Conservation (phyloP, 352 stramenopile genomes). For the Blastocystis sp. region DNA sequence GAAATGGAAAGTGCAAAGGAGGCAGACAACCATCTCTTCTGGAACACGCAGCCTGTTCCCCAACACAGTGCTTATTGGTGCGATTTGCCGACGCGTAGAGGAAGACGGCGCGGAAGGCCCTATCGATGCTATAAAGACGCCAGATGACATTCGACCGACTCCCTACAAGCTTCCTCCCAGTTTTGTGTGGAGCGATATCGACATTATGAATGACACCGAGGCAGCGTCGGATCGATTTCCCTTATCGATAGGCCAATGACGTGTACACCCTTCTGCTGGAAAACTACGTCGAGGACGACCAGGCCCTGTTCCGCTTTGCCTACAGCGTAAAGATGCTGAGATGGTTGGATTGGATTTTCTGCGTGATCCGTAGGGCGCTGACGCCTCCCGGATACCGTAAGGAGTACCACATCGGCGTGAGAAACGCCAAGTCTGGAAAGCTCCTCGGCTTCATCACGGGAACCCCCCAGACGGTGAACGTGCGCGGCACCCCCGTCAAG, state of each 20-base stretch:
- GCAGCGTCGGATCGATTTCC: background rate
- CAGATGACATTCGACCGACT: slow-evolving; percentile 83
- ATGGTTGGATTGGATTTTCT: slow-evolving; percentile 73
- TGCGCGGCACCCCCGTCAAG: slow-evolving; percentile 72
- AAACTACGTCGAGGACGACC: slow-evolving; percentile 99
- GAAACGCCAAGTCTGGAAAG: slow-evolving; percentile 83
- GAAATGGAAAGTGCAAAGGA: slow-evolving; percentile 3
- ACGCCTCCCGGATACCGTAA: slow-evolving; percentile 86
- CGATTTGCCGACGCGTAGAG: slow-evolving; percentile 54
- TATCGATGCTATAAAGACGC: slow-evolving; percentile 87
- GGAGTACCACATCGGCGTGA: slow-evolving; percentile 91
- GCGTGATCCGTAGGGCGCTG: slow-evolving; percentile 79
- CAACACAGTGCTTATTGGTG: slow-evolving; percentile 27
- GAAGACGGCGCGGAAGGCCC: slow-evolving; percentile 78
- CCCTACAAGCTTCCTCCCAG: slow-evolving; percentile 91
- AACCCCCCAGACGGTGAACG: slow-evolving; percentile 81
- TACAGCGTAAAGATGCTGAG: slow-evolving; percentile 82
- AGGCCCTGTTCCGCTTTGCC: slow-evolving; percentile 90
- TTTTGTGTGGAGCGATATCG: slow-evolving; percentile 83
- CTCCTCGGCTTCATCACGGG: slow-evolving; percentile 95
- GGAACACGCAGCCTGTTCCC: slow-evolving; percentile 84
- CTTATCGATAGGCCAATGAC: slow-evolving; percentile 76
- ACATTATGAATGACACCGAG: slow-evolving; percentile 71
- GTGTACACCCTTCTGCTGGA: slow-evolving; percentile 91
- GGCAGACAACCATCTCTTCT: slow-evolving; percentile 79